Percentiles rank a stretch among this genome's conserved stretches.
Conservation (phyloP, 2,329 filamentous ascomycete species). For the Pseudogymnoascus sp. region DNA sequence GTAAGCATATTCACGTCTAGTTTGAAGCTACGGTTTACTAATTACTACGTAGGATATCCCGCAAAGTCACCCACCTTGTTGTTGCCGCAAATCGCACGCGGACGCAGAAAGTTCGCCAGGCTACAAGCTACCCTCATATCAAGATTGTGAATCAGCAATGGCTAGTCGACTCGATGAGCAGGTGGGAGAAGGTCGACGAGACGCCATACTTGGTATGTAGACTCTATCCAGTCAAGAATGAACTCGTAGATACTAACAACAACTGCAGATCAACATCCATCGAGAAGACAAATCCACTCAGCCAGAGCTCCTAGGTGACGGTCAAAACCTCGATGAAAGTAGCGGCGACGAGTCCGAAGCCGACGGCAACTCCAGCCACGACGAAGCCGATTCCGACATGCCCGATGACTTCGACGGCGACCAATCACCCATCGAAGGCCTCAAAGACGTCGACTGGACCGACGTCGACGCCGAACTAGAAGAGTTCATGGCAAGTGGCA, state of each 20-base stretch:
- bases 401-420: constrained; percentile 44
- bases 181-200: constrained; percentile 77
- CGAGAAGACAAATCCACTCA: constrained; percentile 36
- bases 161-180: constrained; percentile 76
- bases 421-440: constrained; percentile 47
- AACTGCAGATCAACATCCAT: constrained; percentile 14
- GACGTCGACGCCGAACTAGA: constrained; percentile 64
- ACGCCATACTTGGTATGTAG: constrained; percentile 53
- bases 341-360: constrained; percentile 27
- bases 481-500: constrained; percentile 60
- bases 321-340: constrained; percentile 24
- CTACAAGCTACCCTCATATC: constrained; percentile 69
- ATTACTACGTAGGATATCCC: constrained; percentile 41
- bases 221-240: not conserved
- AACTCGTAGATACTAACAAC: not conserved
- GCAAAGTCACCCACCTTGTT: constrained; percentile 66
- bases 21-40: constrained; percentile 4
- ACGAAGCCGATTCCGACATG: constrained; percentile 42
- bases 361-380: constrained; percentile 15
- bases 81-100: constrained; percentile 64
- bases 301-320: not conserved
- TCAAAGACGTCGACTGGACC: constrained; percentile 55
- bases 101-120: constrained; percentile 86
- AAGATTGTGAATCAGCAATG: constrained; percentile 90
- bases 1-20: constrained; percentile 15